Evolutionary conservation across 2,329 filamentous ascomycete species (phyloP).

Genomic region (Alternaria panax): DNA sequence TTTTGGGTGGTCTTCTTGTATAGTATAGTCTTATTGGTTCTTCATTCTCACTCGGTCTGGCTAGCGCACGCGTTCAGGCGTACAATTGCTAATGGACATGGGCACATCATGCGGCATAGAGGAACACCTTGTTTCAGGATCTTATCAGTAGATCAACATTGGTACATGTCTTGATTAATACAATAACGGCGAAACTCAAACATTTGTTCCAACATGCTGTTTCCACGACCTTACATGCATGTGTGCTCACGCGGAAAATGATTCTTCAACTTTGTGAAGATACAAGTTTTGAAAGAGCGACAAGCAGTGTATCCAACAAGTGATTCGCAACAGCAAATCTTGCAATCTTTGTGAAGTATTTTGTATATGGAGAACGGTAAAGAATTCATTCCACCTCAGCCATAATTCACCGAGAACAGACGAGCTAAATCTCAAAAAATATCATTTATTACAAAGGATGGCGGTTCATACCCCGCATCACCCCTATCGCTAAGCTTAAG

Average conservation of each 20-base stretch:
- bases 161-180: neutral
- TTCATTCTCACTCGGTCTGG: neutral
- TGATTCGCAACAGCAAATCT: neutral
- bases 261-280: neutral
- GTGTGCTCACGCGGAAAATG: neutral
- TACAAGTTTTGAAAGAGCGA: neutral
- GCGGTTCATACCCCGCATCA: neutral
- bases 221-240: neutral
- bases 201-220: neutral
- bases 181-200: neutral
- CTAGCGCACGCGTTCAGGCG: constrained; percentile 9
- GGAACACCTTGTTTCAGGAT: neutral
- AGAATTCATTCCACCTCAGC: neutral
- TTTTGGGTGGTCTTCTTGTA: constrained; percentile 2
- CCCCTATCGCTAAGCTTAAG: neutral
- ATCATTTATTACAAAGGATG: neutral
- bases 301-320: neutral
- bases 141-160: neutral
- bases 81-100: neutral
- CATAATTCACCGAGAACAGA: neutral
- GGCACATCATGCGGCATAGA: neutral
- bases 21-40: constrained; percentile 2
- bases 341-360: neutral
- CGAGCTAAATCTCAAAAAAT: neutral
- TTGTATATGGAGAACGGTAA: neutral